Base-by-base conservation (phyloP, 495 filamentous ascomycete species). In the Aspergillus nidulans region DNA sequence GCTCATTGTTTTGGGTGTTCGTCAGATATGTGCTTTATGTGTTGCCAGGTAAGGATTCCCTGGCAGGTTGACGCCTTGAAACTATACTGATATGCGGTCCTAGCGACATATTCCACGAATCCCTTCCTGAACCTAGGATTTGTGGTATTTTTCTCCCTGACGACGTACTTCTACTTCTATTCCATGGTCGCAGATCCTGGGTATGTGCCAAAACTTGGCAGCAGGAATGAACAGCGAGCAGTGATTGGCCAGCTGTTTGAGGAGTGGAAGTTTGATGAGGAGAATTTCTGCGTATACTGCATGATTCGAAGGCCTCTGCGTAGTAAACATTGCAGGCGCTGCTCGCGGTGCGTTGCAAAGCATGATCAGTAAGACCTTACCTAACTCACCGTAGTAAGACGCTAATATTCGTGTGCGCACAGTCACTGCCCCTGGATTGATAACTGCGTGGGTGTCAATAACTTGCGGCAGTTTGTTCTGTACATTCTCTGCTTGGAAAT, bases 351-450 rank as follows among this genome's bases (percentile, higher is more conserved):
- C 69, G 85, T 98, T 58, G 90, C 94, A 25, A 96, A 94, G 71
- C 89, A 97, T 69, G 94, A 98, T 65, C 94, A 98, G 92, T 96
- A 73, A 77, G 91, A 73, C 16, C 25, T 36, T 15, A 4, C 25
- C 7, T 23, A 5, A 5, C 32, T 13, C 6, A 49, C 18, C 24
- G 7, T 25, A 49, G 21, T 21, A 28, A 5, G 28, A 36, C 41
- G 23, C 43, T 55, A 56, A 76, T 85, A 67, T n/a, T n/a, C n/a
- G n/a, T n/a, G n/a, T n/a, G n/a, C n/a, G 25, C 21, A 30, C 53
- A 97, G 92, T 63, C 94, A 98, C 67, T 98, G 94, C 63, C 94
- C 94, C 0, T 98, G 94, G 94, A 90, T 97, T 34, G 86, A 94
- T 69, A 97, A 96, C 72, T 98, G 94, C 65, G 82, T 98, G 36